These are phyloP conservation scores for Lactarius deliciosus DNA, from an alignment of 768 basidiomycete species.

Conservation along the genomic window DNA sequence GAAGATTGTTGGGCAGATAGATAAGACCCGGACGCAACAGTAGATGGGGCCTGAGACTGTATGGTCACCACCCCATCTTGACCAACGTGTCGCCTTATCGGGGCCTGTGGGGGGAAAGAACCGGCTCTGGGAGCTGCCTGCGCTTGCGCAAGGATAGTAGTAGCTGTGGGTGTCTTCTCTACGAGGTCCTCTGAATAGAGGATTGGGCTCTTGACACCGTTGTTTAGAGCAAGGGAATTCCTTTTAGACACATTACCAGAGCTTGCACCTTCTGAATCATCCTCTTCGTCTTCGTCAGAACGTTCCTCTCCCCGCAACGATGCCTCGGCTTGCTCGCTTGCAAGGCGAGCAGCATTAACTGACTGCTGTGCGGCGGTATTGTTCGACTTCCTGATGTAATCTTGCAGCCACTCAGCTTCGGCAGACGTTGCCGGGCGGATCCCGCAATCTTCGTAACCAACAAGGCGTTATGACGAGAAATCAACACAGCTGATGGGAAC, in stretches of 20 bases:
- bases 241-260: conserved; percentile 67
- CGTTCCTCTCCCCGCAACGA: conserved; percentile 62
- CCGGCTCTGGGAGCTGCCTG: conserved; percentile 63
- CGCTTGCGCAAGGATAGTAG: conserved; percentile 71
- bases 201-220: conserved; percentile 56
- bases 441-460: conserved; percentile 69
- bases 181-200: conserved; percentile 63
- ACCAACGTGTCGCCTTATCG: conserved; percentile 69
- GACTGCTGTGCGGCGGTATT: conserved; percentile 78
- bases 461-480: conserved; percentile 24
- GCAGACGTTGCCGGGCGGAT: conserved; percentile 89
- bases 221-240: conserved; percentile 66
- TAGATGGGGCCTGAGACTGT: conserved; percentile 42
- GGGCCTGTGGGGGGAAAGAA: conserved; percentile 63
- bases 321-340: conserved; percentile 67
- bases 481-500: conserved; percentile 42
- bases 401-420: conserved; percentile 89
- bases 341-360: conserved; percentile 69
- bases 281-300: conserved; percentile 84
- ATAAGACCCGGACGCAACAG: conserved; percentile 45
- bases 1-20: conserved; percentile 48
- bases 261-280: conserved; percentile 72
- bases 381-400: conserved; percentile 89
- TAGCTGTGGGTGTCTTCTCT: conserved; percentile 86
- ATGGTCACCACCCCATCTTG: conserved; percentile 57